Percentiles rank a stretch among this genome's conserved stretches.
Conservation (phyloP, 2,329 filamentous ascomycete genomes). For the Gnomoniopsis smithogilvyi region DNA sequence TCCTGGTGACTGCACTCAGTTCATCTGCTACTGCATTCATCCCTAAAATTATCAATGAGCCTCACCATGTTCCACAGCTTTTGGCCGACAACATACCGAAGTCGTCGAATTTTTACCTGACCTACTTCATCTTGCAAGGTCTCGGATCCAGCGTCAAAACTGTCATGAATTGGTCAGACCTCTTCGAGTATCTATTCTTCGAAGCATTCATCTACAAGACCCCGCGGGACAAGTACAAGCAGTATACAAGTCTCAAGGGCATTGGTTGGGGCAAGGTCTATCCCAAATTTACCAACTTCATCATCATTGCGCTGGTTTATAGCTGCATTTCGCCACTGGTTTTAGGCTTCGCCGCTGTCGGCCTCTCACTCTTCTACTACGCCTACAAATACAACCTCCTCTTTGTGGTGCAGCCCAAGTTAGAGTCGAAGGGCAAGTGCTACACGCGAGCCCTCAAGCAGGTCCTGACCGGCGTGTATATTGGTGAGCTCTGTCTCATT, state of each 20-base stretch:
- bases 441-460: conserved; percentile 90
- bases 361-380: conserved; percentile 75
- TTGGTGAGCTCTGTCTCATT: conserved; percentile 75
- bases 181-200: conserved; percentile 45
- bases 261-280: conserved; percentile 76
- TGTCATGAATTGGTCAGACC: conserved; percentile 68
- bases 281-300: conserved; percentile 71
- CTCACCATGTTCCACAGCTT: conserved; percentile 50
- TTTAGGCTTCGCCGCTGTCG: conserved; percentile 74
- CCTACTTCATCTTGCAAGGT: conserved; percentile 25
- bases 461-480: conserved; percentile 75
- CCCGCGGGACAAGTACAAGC: conserved; percentile 72
- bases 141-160: conserved; percentile 52
- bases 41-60: conserved; percentile 55
- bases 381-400: conserved; percentile 86
- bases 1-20: conserved; percentile 75
- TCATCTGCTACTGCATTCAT: conserved; percentile 67
- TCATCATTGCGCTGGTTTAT: conserved; percentile 73
- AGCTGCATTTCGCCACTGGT: conserved; percentile 81
- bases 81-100: conserved; percentile 64
- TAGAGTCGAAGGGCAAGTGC: conserved; percentile 85
- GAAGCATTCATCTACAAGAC: conserved; percentile 71
- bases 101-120: conserved; percentile 74
- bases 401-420: conserved; percentile 70
- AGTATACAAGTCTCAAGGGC: conserved; percentile 66